A percentile compares a stretch with the other conserved stretches of the same genome.
Evolutionary conservation across 768 basidiomycete species (phyloP).

Genomic region (Tricholoma furcatifolium): DNA sequence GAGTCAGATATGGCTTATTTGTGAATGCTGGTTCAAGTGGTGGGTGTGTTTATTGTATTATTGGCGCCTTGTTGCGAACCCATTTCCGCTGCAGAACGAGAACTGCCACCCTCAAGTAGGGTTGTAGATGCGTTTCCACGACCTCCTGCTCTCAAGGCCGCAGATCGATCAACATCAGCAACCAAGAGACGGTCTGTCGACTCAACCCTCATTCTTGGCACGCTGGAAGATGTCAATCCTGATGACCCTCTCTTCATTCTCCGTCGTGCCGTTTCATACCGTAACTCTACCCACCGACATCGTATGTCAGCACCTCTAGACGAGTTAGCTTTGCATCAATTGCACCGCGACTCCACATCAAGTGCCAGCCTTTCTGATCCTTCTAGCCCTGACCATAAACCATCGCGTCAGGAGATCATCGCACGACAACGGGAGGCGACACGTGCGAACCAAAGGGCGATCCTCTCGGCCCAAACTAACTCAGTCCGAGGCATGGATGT

Average conservation of each 20-base stretch:
- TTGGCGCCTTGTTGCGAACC: constrained; percentile 2
- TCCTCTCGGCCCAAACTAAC: constrained; percentile 80
- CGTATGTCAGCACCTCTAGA: constrained; percentile 78
- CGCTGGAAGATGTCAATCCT: constrained; percentile 67
- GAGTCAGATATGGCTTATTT: constrained; percentile 82
- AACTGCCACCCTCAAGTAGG: constrained; percentile 77
- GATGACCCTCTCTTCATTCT: constrained; percentile 91
- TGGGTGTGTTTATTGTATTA: constrained; percentile 31
- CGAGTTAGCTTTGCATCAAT: constrained; percentile 74
- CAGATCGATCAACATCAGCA: constrained; percentile 58
- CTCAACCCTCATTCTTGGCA: constrained; percentile 68
- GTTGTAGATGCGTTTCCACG: constrained; percentile 80
- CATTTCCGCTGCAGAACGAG: constrained; percentile 54
- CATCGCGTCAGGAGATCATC: constrained; percentile 85
- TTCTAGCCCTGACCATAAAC: constrained; percentile 32
- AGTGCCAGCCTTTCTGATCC: constrained; percentile 52
- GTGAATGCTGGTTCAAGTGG: constrained; percentile 65
- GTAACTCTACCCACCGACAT: constrained; percentile 66
- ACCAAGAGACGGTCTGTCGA: constrained; percentile 88
- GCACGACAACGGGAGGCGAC: constrained; percentile 87
- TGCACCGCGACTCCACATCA: constrained; percentile 68
- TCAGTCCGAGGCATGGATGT: constrained; percentile 87
- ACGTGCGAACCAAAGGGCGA: constrained; percentile 83
- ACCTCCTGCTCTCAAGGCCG: constrained; percentile 68
- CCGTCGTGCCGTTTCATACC: constrained; percentile 76